Evolutionary conservation across 2,329 filamentous ascomycete genomes (phyloP), one percentile per base, ranked within the genome.

Genomic region (Exutisphaerella laricina): DNA sequence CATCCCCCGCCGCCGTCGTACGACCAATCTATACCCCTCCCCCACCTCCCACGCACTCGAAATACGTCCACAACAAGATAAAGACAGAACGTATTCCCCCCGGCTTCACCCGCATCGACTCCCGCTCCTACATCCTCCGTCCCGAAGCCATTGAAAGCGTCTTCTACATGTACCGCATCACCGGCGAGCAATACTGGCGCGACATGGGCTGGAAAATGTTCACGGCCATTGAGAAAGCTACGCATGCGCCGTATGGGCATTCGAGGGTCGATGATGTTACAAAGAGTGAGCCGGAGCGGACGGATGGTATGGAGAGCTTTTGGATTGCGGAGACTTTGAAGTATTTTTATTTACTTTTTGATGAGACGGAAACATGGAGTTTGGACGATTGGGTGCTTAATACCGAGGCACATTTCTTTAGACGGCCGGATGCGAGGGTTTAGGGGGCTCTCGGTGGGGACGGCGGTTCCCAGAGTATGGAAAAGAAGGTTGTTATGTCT

Each of bases 131-230:
- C 53, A 56, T 72, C 22, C 56, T 73, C 3, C 61, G 70, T 16
- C 86, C 87, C 14, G 88, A 94, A 69, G 86, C 85, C 1, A 88
- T 94, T 55, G 88, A 94, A 58, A 88, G 83, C 1, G 80, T 94
- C 10, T 94, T 88, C 75, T 85, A 89, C 67, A 82, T 94, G 72
- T 92, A 94, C 68, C 85, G 88, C 59, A 87, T 94, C 65, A 94
- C 87, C 0, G 88, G 87, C 35, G 84, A 92, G 51, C 66, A 73
- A 1, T 64, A 66, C 4, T 88, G 86, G 74, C 82, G 84, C 61
- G 86, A 94, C 20, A 82, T 84, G 53, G 89, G 86, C 12, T 95
- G 88, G 88, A 70, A 72, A 37, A 94, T 95, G 86, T 95, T 88
- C 61, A 68, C 80, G 50, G 73, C 83, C 14, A 79, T 92, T 38